A percentile compares a stretch with the other conserved stretches of the same genome.
Evolutionary conservation across 306 rosid species (phyloP).

Genomic region (Begonia fuchsioides): DNA sequence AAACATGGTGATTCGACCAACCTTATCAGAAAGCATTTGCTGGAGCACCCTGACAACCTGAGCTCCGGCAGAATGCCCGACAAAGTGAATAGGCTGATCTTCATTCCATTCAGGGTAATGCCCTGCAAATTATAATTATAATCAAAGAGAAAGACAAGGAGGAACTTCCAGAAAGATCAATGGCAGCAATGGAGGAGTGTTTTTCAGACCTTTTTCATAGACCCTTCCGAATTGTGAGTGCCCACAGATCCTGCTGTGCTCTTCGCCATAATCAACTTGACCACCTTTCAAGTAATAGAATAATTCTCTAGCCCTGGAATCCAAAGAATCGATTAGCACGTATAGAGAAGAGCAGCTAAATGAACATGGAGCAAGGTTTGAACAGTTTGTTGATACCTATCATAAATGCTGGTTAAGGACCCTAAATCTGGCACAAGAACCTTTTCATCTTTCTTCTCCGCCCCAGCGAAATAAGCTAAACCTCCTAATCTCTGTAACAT

Average conservation of each 20-base stretch:
- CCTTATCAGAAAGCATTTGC: slow-evolving; percentile 98
- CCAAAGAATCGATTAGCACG: neutral
- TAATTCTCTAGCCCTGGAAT: slow-evolving; percentile 75
- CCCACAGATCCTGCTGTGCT: slow-evolving; percentile 77
- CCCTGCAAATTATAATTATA: no score
- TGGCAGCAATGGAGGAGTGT: no score
- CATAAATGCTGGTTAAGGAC: slow-evolving; percentile 74
- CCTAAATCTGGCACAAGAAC: slow-evolving; percentile 99
- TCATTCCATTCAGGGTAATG: slow-evolving; percentile 96
- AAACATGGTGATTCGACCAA: no score
- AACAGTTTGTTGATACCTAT: slow-evolving; percentile 28
- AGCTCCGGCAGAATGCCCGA: slow-evolving; percentile 94
- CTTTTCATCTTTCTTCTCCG: slow-evolving; percentile 91
- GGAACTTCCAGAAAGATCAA: no score
- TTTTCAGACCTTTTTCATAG: slow-evolving; percentile 53
- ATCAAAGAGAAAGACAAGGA: no score
- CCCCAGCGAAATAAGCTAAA: slow-evolving; percentile 83
- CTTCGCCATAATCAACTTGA: slow-evolving; percentile 81
- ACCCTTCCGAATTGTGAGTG: slow-evolving; percentile 66
- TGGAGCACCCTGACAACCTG: slow-evolving; percentile 88
- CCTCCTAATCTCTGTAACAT: slow-evolving; percentile 61
- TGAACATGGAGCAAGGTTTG: neutral
- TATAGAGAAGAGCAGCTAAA: no score
- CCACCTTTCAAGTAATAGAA: slow-evolving; percentile 97
- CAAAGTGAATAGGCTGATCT: slow-evolving; percentile 88